Conservation (phyloP, 2,329 filamentous ascomycete species). For the Trichoderma citrinoviride region DNA sequence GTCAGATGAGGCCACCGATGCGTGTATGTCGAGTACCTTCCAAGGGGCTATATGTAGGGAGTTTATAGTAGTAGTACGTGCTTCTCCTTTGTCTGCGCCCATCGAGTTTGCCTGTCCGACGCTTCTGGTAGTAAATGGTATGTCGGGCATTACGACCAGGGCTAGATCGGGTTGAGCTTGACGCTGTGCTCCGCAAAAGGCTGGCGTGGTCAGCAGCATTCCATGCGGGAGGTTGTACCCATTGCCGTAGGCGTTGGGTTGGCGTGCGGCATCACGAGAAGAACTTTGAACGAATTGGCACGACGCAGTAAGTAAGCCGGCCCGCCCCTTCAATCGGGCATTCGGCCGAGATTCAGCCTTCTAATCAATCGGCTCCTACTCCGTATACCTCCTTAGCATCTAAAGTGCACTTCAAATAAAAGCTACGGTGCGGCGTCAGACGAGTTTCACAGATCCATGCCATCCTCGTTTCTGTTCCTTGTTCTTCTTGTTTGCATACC, state of each 20-base stretch:
- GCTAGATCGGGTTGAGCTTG: not conserved
- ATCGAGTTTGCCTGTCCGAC: slow-evolving; percentile 5
- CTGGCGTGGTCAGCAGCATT: slow-evolving; percentile 4
- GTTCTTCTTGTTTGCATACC: too few species aligned
- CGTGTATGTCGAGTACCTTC: too few species aligned
- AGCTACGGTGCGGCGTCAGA: too few species aligned
- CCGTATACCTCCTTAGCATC: too few species aligned
- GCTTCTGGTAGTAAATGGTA: not conserved
- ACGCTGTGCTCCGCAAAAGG: not conserved
- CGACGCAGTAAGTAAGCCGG: not conserved
- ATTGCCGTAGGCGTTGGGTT: too few species aligned
- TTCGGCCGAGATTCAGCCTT: slow-evolving; percentile 15
- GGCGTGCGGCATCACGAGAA: not conserved
- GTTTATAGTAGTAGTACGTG: not conserved
- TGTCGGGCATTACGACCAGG: not conserved
- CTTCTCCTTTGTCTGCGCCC: not conserved
- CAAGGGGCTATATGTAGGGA: too few species aligned
- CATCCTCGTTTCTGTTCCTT: too few species aligned
- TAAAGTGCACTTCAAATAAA: too few species aligned
- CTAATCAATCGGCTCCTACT: not conserved
- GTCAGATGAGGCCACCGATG: slow-evolving; percentile 18
- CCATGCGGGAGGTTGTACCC: not conserved
- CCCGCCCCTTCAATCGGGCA: slow-evolving; percentile 7
- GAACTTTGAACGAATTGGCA: not conserved
- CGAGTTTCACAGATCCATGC: too few species aligned